A percentile compares a stretch with the other conserved stretches of the same genome.
Conservation (phyloP, 2,329 filamentous ascomycete genomes). For the Pseudocercospora vitis region DNA sequence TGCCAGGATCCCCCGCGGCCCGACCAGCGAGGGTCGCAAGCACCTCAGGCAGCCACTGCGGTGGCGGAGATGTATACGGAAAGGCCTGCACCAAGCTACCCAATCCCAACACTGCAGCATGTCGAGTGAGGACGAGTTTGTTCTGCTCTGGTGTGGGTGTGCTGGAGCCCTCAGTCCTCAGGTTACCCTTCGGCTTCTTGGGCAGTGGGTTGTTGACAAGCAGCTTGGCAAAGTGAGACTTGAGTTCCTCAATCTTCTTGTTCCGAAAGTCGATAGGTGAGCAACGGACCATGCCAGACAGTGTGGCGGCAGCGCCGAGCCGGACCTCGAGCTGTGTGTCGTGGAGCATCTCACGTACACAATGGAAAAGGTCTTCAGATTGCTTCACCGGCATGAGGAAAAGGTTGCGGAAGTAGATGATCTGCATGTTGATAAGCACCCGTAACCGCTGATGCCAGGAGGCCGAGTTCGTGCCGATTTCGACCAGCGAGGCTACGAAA, state of each 20-base stretch:
- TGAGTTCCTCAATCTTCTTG: slow-evolving; percentile 72
- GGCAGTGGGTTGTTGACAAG: slow-evolving; percentile 85
- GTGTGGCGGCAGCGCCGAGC: slow-evolving; percentile 83
- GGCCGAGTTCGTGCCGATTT: slow-evolving; percentile 77
- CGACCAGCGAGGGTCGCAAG: slow-evolving; percentile 79
- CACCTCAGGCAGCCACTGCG: slow-evolving; percentile 89
- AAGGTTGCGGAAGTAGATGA: slow-evolving; percentile 94
- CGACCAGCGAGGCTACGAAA: slow-evolving; percentile 83
- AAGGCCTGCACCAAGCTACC: slow-evolving; percentile 93
- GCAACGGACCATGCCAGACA: slow-evolving; percentile 97
- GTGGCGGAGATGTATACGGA: slow-evolving; percentile 90
- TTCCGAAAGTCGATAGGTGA: slow-evolving; percentile 79
- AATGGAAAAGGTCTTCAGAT: slow-evolving; percentile 79
- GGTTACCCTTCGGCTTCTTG: slow-evolving; percentile 56
- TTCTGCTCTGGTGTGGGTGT: slow-evolving; percentile 72
- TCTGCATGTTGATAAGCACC: slow-evolving; percentile 96
- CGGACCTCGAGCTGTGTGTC: slow-evolving; percentile 92
- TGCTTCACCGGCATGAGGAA: slow-evolving; percentile 78
- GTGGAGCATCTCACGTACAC: slow-evolving; percentile 92
- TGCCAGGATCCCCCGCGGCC: slow-evolving; percentile 83
- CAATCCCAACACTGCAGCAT: slow-evolving; percentile 87
- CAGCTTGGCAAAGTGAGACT: slow-evolving; percentile 73
- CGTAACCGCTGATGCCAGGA: slow-evolving; percentile 96
- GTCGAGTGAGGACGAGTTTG: slow-evolving; percentile 75
- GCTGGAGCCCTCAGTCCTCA: slow-evolving; percentile 46